phyloP scores from a whole-genome alignment of 208 protist species.

The Trypanosoma grayi region DNA sequence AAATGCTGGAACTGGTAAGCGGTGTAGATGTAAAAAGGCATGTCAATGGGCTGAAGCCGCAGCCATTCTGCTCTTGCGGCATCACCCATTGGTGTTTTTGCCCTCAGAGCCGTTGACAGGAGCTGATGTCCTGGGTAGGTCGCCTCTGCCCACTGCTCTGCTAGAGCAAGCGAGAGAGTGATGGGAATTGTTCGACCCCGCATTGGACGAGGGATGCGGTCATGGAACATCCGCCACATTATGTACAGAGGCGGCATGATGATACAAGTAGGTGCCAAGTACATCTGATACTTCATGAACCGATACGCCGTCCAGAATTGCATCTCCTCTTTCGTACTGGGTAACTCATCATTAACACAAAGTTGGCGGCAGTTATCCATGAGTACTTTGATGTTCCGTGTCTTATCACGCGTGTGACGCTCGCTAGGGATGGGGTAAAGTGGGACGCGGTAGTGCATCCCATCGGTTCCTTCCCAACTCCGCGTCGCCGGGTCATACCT shows the following conservation, averaged over 20 bases:
- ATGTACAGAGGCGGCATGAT: constrained; percentile 84
- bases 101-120: constrained; percentile 69
- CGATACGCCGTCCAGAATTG: constrained; percentile 87
- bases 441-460: constrained; percentile 79
- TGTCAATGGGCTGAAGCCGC: constrained; percentile 80
- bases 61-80: constrained; percentile 87
- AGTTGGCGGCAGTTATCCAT: constrained; percentile 89
- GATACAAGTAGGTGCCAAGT: constrained; percentile 70
- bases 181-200: constrained; percentile 74
- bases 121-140: constrained; percentile 85
- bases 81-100: constrained; percentile 89
- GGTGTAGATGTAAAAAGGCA: constrained; percentile 80
- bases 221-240: constrained; percentile 76
- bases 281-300: constrained; percentile 89
- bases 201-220: constrained; percentile 53
- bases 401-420: constrained; percentile 73
- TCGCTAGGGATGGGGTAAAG: constrained; percentile 83
- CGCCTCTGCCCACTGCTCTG: constrained; percentile 81
- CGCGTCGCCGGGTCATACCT: constrained; percentile 62
- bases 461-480: constrained; percentile 74
- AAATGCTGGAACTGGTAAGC: constrained; percentile 84
- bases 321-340: constrained; percentile 77
- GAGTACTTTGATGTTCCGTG: constrained; percentile 85
- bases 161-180: constrained; percentile 55
- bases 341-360: constrained; percentile 82